Percentiles rank a stretch among this genome's conserved stretches.
Evolutionary conservation across 2,329 filamentous ascomycete genomes (phyloP).

Genomic region (Fusarium decemcellulare): DNA sequence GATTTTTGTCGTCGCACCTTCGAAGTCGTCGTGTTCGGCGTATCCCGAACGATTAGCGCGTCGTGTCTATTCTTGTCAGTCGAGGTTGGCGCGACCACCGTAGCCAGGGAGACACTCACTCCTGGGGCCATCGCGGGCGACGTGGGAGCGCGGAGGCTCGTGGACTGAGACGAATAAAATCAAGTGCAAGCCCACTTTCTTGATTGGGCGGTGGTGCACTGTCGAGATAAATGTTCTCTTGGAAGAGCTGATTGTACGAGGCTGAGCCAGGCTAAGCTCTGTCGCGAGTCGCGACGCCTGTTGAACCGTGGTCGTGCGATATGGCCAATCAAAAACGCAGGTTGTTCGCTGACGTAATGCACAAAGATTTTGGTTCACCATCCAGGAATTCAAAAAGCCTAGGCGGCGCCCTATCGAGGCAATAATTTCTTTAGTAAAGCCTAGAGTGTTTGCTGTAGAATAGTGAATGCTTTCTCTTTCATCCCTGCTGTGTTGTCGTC

Average conservation of each 20-base stretch:
- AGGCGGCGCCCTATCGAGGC: background rate
- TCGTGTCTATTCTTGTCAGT: slow-evolving; percentile 61
- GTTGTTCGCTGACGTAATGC: slow-evolving; percentile 43
- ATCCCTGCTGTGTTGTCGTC: background rate
- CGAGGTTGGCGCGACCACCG: slow-evolving; percentile 11
- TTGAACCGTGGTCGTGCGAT: slow-evolving; percentile 13
- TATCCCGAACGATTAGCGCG: slow-evolving; percentile 70
- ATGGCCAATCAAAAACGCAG: slow-evolving; percentile 40
- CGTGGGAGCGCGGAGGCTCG: slow-evolving; percentile 9
- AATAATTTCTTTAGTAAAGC: background rate
- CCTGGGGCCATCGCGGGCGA: slow-evolving; percentile 57
- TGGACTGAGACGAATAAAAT: slow-evolving; percentile 8
- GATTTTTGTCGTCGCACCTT: slow-evolving; percentile 58
- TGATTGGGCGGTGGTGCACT: slow-evolving; percentile 22
- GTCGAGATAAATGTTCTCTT: slow-evolving; percentile 14
- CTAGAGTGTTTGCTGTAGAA: background rate
- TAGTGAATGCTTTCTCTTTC: background rate
- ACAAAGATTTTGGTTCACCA: background rate
- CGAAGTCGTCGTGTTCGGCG: slow-evolving; percentile 73
- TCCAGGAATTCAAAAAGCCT: background rate
- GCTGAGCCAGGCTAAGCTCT: slow-evolving; percentile 40
- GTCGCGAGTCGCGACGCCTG: slow-evolving; percentile 41
- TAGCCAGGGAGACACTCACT: slow-evolving; percentile 46
- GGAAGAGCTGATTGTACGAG: slow-evolving; percentile 35
- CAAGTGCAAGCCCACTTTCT: background rate